A percentile compares a stretch with the other conserved stretches of the same genome.
phyloP scores from a whole-genome alignment of 495 filamentous ascomycete species.

The Hypoxylon fragiforme region DNA sequence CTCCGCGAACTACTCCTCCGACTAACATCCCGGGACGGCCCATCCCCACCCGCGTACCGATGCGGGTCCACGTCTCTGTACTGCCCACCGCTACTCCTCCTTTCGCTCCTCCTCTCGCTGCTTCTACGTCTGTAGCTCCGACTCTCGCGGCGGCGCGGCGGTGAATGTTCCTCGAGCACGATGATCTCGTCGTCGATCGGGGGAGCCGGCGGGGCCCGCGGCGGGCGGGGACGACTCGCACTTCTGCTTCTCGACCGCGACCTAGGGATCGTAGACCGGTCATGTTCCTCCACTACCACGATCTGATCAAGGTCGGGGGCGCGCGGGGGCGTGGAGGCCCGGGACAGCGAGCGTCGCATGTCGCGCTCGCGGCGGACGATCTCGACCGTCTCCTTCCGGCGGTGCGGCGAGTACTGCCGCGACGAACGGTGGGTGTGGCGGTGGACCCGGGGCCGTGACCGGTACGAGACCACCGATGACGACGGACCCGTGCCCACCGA shows the following conservation, averaged over 20 bases:
- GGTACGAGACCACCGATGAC: conserved; percentile 38
- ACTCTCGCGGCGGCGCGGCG: conserved; percentile 36
- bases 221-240: conserved; percentile 20
- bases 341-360: conserved; percentile 33
- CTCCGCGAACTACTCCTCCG: conserved; percentile 35
- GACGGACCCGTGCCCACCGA: conserved; percentile 34
- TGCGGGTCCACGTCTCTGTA: conserved; percentile 42
- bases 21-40: conserved; percentile 36
- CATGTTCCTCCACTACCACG: conserved; percentile 43
- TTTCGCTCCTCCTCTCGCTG: conserved; percentile 36
- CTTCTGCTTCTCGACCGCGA: too few relatives aligned
- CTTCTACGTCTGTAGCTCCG: conserved; percentile 38
- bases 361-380: conserved; percentile 36
- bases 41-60: conserved; percentile 39
- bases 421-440: conserved; percentile 26
- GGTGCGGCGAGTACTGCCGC: conserved; percentile 10
- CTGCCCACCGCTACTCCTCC: conserved; percentile 11
- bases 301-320: conserved; percentile 37
- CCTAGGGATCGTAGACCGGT: conserved; percentile 23
- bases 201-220: conserved; percentile 14
- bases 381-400: conserved; percentile 42
- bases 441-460: conserved; percentile 29
- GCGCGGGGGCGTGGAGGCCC: conserved; percentile 4
- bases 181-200: conserved; percentile 46
- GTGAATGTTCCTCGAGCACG: conserved; percentile 50